phyloP scores from a whole-genome alignment of 1,139 yeast genomes.

The Debaryomyces subglobosus region DNA sequence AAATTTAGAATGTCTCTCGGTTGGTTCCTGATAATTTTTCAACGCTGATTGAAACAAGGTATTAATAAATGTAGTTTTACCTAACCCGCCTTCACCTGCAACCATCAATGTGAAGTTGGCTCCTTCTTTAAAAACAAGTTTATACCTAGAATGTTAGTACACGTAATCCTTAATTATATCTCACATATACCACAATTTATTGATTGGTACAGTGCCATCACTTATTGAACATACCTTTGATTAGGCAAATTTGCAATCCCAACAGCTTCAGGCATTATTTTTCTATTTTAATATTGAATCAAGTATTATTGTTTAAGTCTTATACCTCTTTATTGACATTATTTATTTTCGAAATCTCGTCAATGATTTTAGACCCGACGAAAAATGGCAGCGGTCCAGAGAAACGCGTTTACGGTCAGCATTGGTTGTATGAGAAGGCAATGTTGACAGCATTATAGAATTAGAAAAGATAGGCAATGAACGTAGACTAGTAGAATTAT shows the following conservation, averaged over 20 bases:
- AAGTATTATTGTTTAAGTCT: not conserved
- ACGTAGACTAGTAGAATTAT: not conserved
- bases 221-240: slow-evolving; percentile 64
- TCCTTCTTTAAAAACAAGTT: slow-evolving; percentile 85
- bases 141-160: slow-evolving; percentile 54
- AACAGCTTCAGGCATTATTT: slow-evolving; percentile 54
- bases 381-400: slow-evolving; percentile 3
- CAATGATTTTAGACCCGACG: slow-evolving; percentile 3
- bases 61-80: slow-evolving; percentile 92
- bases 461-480: not conserved
- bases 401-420: not conserved
- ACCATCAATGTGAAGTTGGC: slow-evolving; percentile 92
- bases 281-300: not conserved
- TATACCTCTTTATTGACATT: not conserved
- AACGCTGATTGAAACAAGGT: slow-evolving; percentile 81
- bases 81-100: slow-evolving; percentile 94
- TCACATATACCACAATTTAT: not conserved
- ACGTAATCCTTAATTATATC: slow-evolving; percentile 8
- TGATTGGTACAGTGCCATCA: not conserved
- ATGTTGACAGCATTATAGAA: not conserved
- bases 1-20: slow-evolving; percentile 69
- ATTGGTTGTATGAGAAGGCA: not conserved
- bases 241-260: slow-evolving; percentile 93
- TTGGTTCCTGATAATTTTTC: slow-evolving; percentile 65
- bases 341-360: slow-evolving; percentile 7